phyloP scores from a whole-genome alignment of 176 grass and related monocot species.

The Microstegium vimineum region DNA sequence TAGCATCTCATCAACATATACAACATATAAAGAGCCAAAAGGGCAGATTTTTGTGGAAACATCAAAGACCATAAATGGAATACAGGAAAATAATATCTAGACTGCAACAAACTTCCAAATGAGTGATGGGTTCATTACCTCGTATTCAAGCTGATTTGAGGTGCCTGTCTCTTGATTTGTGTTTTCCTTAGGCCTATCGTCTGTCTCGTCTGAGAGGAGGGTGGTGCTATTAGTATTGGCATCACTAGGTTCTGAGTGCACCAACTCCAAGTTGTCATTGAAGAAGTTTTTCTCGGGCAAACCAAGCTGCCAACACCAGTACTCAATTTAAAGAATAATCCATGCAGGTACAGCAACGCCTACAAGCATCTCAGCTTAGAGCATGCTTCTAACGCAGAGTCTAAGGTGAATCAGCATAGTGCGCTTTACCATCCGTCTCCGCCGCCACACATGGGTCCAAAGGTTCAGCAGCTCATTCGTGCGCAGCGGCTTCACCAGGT shows the following conservation, averaged over 20 bases:
- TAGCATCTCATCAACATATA: slow-evolving; percentile 4
- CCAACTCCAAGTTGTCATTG: slow-evolving; percentile 57
- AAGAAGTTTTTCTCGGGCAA: slow-evolving; percentile 88
- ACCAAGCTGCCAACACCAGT: slow-evolving; percentile 61
- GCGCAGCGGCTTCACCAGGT: slow-evolving; percentile 86
- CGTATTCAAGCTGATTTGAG: slow-evolving; percentile 57
- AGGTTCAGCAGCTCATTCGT: slow-evolving; percentile 90
- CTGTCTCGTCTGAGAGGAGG: slow-evolving; percentile 72
- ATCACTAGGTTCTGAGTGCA: slow-evolving; percentile 75
- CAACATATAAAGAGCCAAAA: background rate
- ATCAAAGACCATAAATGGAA: background rate
- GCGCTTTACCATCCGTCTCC: slow-evolving; percentile 67
- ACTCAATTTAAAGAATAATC: slow-evolving; percentile 20
- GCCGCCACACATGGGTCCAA: slow-evolving; percentile 94
- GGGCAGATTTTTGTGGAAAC: background rate
- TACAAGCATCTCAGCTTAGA: slow-evolving; percentile 21
- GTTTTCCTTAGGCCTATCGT: slow-evolving; percentile 63
- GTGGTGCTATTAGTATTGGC: slow-evolving; percentile 86
- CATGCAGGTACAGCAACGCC: slow-evolving; percentile 13
- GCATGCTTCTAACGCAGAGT: slow-evolving; percentile 19
- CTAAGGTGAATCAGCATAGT: slow-evolving; percentile 18
- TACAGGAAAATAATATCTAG: background rate
- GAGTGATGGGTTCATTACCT: slow-evolving; percentile 42
- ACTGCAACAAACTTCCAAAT: background rate
- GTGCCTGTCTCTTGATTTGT: slow-evolving; percentile 45